Base-by-base conservation (phyloP, 1,284 basidiomycete genomes). In the Cryptococcus hybrid region DNA sequence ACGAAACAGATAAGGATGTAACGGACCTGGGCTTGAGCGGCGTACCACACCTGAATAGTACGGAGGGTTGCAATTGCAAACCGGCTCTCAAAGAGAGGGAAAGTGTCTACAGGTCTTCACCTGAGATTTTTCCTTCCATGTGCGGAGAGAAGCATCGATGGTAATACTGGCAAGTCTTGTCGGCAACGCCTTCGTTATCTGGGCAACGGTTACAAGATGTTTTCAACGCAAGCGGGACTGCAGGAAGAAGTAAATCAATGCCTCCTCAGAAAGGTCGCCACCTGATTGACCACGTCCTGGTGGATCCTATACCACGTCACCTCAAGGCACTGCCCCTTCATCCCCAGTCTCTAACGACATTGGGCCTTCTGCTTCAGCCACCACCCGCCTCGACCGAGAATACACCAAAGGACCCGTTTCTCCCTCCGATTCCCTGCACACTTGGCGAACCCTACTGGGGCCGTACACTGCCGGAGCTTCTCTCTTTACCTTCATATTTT, bases 371-470 rank as follows among this genome's bases (percentile, higher is more conserved):
- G 30, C 30, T 30, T 30, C 30, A 30, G 30, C 30, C 30, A 4
- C 30, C 30, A 30, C 30, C 4, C 30, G 30, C 30, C 30, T 30
- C 30, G 4, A 30, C 30, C 30, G 30, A 30, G 0, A 30, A 30
- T 30, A 30, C 30, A 30, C 30, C 30, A 30, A 30, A 30, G 30
- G 30, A 30, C 30, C 30, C 30, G n/a, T 30, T 30, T 30, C 30
- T 30, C 30, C 30, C 30, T 12, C 40, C 15, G 40, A 42, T 42
- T 36, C 50, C 1, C 37, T 30, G 1, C 13, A 24, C 34, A 49
- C 24, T 5, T 58, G 57, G 53, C 50, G 35, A 6, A 55, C 53
- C 5, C 52, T 49, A 11, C 50, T 60, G 5, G 55, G 55, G 36
- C 52, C 55, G 8, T 56, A 57, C 40, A 55, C 49, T 5, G 48